Base-by-base conservation (phyloP, 495 filamentous ascomycete species). In the Opeltia flavorubescens region DNA sequence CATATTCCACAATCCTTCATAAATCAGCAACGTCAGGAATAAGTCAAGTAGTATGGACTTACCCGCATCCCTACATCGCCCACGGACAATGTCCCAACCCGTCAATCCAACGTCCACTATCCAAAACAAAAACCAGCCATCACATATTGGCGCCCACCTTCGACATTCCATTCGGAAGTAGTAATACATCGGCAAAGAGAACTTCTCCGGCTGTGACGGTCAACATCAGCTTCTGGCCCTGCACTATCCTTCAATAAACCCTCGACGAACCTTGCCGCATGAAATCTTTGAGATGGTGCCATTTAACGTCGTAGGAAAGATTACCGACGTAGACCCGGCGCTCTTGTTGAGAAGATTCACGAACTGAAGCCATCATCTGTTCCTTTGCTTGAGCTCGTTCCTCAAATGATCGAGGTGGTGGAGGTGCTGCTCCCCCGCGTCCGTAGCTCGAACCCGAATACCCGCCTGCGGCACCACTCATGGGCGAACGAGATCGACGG, bases 101-200 rank as follows among this genome's bases (percentile, higher is more conserved):
- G 91, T 98, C 89, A 98, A 98, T 86, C 85, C 86, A 93, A 86
- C 81, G 81, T 86, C 85, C 86, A 83, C 80, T 79, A 89, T 74
- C 71, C 67, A 71, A 73, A 71, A 75, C 71, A 74, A 75, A 41
- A 70, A 78, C 71, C 82, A 86, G 84, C 80, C 77, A 78, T 77
- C 47, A 88, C 77, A 80, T 77, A 77, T 86, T 85, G 80, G 78
- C 80, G 85, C 87, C 86, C 87, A 95, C 91, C 93, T 98, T 98
- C 85, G 89, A 95, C 91, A 98, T 98, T 87, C 91, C 91, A 80
- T 98, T 98, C 63, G 93, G 93, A 87, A 98, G 88, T 67, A 94
- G 77, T 67, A 98, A 83, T 61, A 98, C 89, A 77, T 98, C 91
- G 78, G 91, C 91, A 70, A 93, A 98, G 72, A 96, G 80, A 69